phyloP scores from a whole-genome alignment of 345 rosid species.

The Gossypium mustelinum region DNA sequence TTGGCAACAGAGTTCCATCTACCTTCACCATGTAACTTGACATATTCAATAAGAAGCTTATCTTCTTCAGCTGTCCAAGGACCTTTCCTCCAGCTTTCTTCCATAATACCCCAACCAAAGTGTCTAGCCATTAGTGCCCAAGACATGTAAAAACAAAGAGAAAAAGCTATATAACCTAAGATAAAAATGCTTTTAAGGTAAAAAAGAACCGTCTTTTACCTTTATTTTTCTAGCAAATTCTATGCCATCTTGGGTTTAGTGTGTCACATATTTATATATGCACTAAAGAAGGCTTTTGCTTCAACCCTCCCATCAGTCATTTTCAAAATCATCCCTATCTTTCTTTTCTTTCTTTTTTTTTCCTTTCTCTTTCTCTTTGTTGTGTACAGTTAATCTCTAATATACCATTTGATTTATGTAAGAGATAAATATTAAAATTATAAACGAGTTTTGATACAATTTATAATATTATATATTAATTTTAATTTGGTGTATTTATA shows the following conservation, averaged over 20 bases:
- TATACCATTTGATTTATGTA: slow-evolving; percentile 25
- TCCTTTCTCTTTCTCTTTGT: not conserved
- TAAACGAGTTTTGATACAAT: too few relatives aligned
- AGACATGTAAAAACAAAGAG: slow-evolving; percentile 35
- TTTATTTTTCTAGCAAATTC: slow-evolving; percentile 25
- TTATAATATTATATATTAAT: too few relatives aligned
- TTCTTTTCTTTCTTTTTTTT: slow-evolving; percentile 20
- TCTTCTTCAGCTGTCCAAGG: slow-evolving; percentile 98
- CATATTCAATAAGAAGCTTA: slow-evolving; percentile 66
- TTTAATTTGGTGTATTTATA: too few relatives aligned
- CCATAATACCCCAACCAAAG: slow-evolving; percentile 59
- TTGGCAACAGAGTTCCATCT: slow-evolving; percentile 92
- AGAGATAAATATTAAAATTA: not conserved
- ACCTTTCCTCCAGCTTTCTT: slow-evolving; percentile 87
- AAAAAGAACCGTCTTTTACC: not conserved
- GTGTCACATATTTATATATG: slow-evolving; percentile 58
- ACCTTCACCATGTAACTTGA: slow-evolving; percentile 77
- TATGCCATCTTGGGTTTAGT: slow-evolving; percentile 33
- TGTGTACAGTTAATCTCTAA: slow-evolving; percentile 21
- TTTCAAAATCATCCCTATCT: slow-evolving; percentile 33
- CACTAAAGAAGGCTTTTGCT: not conserved
- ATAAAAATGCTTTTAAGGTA: not conserved
- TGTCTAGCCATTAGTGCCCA: slow-evolving; percentile 66
- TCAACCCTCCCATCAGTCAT: slow-evolving; percentile 22
- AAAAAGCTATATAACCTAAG: not conserved